phyloP scores from a whole-genome alignment of 176 grass and related monocot genomes.

The Raddia guianensis region DNA sequence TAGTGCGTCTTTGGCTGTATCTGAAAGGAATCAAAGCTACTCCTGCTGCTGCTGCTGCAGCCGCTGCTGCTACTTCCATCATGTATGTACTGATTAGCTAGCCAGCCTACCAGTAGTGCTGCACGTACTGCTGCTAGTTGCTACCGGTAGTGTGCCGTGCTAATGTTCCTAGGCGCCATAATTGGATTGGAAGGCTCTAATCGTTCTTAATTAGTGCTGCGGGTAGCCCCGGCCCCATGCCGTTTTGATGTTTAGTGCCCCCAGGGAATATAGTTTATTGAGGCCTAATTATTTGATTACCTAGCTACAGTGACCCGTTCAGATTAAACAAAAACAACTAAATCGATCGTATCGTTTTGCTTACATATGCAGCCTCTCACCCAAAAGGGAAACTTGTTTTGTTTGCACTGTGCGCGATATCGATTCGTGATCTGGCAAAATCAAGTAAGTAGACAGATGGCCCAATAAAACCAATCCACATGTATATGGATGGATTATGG shows the following conservation, averaged over 20 bases:
- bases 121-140: neutral
- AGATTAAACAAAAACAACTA: no score
- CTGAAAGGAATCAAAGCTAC: neutral
- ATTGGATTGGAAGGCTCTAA: constrained; percentile 36
- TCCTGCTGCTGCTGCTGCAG: neutral
- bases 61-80: neutral
- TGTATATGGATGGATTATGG: neutral
- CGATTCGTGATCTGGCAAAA: neutral
- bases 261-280: no score
- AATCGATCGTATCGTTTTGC: neutral
- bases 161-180: constrained; percentile 3
- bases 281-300: no score
- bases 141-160: neutral
- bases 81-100: neutral
- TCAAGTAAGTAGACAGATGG: neutral
- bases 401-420: neutral
- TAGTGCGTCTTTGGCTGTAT: constrained; percentile 31
- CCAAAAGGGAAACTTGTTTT: constrained; percentile 7
- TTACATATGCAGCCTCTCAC: neutral
- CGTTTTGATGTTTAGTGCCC: neutral
- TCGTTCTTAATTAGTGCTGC: constrained; percentile 7
- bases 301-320: no score
- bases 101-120: neutral
- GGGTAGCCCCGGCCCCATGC: neutral
- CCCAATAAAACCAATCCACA: neutral